These are phyloP conservation scores for Lentinula boryana DNA, from an alignment of 768 basidiomycete species.

Conservation along the genomic window DNA sequence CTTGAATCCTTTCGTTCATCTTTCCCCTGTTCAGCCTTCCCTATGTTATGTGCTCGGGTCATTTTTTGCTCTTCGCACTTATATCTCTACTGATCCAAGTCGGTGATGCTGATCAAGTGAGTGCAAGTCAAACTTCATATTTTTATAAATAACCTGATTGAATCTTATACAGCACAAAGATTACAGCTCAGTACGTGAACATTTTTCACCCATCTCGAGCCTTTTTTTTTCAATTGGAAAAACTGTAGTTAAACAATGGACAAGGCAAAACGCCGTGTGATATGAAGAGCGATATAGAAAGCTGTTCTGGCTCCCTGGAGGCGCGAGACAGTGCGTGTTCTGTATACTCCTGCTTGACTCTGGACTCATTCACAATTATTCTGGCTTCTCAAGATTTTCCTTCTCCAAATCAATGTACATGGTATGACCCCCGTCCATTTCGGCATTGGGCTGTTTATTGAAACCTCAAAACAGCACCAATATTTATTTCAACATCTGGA, in stretches of 20 bases:
- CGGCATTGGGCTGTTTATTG: too few species aligned
- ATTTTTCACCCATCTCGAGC: not conserved
- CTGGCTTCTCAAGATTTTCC: not conserved
- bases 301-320: constrained; percentile 20
- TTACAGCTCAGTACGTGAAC: not conserved
- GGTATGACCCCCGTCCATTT: not conserved
- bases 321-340: not conserved
- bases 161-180: not conserved
- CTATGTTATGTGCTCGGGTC: not conserved
- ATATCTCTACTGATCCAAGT: not conserved
- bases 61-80: not conserved
- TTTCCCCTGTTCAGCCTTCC: not conserved
- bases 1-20: not conserved
- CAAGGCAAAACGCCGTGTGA: constrained; percentile 4
- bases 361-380: not conserved
- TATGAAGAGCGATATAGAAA: constrained; percentile 31
- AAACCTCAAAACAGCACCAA: constrained; percentile 19
- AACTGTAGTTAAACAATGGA: not conserved
- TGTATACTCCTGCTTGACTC: too few species aligned
- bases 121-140: not conserved
- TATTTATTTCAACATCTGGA: constrained; percentile 23
- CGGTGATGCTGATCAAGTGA: not conserved
- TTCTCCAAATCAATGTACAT: constrained; percentile 5
- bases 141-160: not conserved
- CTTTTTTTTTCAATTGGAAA: not conserved